Conservation (phyloP, 2,329 filamentous ascomycete species). For the Epichloe coenophiala region DNA sequence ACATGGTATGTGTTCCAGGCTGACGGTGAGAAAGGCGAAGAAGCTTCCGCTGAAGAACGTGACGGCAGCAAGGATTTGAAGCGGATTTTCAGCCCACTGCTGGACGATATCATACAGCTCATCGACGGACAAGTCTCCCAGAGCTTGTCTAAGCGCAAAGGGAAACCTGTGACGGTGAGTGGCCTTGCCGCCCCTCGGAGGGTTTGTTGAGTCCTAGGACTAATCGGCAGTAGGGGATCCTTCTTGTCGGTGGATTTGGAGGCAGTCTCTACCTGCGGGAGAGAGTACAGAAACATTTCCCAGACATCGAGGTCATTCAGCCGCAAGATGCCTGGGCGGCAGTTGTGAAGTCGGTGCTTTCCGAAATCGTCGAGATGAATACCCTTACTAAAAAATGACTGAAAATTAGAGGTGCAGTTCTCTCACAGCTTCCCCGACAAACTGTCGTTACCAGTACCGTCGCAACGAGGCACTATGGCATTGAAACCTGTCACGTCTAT, state of each 20-base stretch:
- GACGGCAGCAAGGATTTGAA: not conserved
- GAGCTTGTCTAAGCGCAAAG: not conserved
- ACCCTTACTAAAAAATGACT: not conserved
- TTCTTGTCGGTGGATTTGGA: conserved; percentile 5
- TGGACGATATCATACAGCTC: not conserved
- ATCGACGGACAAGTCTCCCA: not conserved
- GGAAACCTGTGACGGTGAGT: not conserved
- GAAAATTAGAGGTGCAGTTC: not conserved
- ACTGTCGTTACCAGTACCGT: not conserved
- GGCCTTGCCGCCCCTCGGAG: not conserved
- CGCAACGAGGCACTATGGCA: conserved; percentile 2
- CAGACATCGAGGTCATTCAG: conserved; percentile 1
- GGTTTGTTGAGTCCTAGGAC: not conserved
- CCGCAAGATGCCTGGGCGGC: conserved; percentile 4
- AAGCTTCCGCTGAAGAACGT: too few species aligned
- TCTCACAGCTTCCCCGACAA: not conserved
- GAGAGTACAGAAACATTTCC: not conserved
- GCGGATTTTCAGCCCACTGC: not conserved
- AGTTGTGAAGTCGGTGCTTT: conserved; percentile 3
- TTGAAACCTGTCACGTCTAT: accelerated
- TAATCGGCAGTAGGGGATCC: not conserved
- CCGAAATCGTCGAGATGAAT: too few species aligned
- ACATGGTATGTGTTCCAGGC: too few species aligned
- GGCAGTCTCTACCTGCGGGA: conserved; percentile 1
- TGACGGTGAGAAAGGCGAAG: too few species aligned